Conservation (phyloP, 257 asterid genomes). For the Solanum pennellii region DNA sequence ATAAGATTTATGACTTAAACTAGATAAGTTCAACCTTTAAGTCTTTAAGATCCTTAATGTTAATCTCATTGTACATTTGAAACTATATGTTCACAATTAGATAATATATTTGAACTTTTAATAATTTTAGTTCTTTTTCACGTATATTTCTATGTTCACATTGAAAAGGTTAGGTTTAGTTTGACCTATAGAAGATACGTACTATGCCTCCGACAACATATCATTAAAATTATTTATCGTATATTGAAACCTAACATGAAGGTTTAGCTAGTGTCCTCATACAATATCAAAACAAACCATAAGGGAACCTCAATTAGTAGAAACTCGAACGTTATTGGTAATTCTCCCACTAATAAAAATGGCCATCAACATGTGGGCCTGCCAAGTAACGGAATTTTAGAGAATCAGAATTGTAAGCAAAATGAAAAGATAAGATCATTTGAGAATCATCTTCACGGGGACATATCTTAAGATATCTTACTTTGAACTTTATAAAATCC, state of each 20-base stretch:
- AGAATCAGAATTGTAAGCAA: conserved; percentile 21
- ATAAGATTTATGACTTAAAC: too few species aligned
- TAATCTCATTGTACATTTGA: too few species aligned
- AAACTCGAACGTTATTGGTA: background rate
- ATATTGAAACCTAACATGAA: conserved; percentile 22
- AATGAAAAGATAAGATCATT: conserved; percentile 29
- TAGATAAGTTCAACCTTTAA: too few species aligned
- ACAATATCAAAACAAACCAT: conserved; percentile 30
- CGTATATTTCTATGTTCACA: background rate
- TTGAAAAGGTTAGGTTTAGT: background rate
- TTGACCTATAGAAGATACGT: background rate
- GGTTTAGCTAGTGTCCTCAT: conserved; percentile 27
- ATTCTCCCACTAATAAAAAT: conserved; percentile 38
- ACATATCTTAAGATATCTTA: conserved; percentile 18
- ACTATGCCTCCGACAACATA: background rate
- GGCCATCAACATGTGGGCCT: conserved; percentile 27
- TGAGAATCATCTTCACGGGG: conserved; percentile 40
- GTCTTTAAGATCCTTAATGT: too few species aligned
- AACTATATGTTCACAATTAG: background rate
- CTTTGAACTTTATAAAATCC: background rate
- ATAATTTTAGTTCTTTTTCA: background rate
- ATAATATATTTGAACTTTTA: too few species aligned
- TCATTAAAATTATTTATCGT: background rate
- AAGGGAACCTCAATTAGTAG: conserved; percentile 21
- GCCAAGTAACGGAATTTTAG: conserved; percentile 13